These are phyloP conservation scores for Babesia bovis DNA, from an alignment of 169 alveolate genomes.

Conservation along the genomic window DNA sequence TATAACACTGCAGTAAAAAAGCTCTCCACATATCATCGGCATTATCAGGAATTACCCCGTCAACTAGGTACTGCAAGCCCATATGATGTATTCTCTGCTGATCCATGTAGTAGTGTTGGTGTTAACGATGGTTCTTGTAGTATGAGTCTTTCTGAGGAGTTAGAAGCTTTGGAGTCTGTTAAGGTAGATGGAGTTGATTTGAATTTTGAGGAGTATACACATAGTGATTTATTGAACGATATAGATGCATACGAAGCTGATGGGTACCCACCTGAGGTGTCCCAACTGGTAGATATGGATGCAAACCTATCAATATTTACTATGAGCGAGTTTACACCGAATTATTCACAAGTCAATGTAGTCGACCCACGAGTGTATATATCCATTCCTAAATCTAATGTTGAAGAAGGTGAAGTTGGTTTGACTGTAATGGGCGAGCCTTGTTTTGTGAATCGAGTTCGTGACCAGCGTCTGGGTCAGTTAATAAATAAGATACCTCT, in stretches of 20 bases:
- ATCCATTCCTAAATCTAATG: conserved; percentile 44
- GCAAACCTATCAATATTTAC: conserved; percentile 39
- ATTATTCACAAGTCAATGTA: conserved; percentile 19
- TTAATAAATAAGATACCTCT: conserved; percentile 35
- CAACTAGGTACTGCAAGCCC: conserved; percentile 34
- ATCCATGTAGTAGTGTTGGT: conserved; percentile 32
- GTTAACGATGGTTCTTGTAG: conserved; percentile 28
- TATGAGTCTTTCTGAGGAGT: conserved; percentile 27
- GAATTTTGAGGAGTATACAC: conserved; percentile 52
- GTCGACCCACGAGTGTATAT: conserved; percentile 47
- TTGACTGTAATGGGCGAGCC: conserved; percentile 18
- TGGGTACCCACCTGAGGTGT: conserved; percentile 40
- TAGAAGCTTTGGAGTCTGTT: conserved; percentile 17
- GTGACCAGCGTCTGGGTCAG: conserved; percentile 27
- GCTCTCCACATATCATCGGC: background rate
- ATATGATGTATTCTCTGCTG: conserved; percentile 13
- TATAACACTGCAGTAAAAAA: background rate
- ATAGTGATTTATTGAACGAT: conserved; percentile 62
- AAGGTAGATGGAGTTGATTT: conserved; percentile 11
- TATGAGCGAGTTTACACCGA: conserved; percentile 23
- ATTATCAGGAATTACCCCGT: conserved; percentile 12
- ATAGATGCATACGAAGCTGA: conserved; percentile 50
- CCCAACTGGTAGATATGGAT: conserved; percentile 3
- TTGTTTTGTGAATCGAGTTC: conserved; percentile 22
- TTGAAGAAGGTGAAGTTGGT: conserved; percentile 24